Evolutionary conservation across 805 yeast genomes (phyloP).

Genomic region (Yarrowia yakushimensis): DNA sequence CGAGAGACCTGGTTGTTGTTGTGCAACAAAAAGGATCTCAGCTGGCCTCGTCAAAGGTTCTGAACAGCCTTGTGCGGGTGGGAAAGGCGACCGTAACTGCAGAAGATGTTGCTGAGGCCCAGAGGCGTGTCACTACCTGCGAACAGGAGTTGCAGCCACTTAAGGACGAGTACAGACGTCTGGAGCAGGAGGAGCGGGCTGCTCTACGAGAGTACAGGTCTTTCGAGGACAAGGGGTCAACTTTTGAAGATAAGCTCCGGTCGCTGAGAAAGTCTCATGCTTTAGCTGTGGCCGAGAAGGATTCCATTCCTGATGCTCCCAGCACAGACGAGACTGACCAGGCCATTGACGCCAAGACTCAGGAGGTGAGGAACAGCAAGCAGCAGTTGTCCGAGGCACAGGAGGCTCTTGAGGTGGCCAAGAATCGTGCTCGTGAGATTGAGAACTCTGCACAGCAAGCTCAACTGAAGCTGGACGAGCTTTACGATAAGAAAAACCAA

Average conservation of each 20-base stretch:
- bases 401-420: not conserved
- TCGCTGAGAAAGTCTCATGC: not conserved
- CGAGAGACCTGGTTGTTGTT: not conserved
- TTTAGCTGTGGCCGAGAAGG: not conserved
- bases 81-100: not conserved
- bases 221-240: not conserved
- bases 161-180: not conserved
- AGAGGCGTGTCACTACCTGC: not conserved
- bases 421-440: not conserved
- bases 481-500: not conserved
- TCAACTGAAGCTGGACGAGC: not conserved
- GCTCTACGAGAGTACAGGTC: not conserved
- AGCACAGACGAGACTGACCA: conserved; percentile 5
- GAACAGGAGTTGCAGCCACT: not conserved
- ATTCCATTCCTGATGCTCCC: conserved; percentile 1
- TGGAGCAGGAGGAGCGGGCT: not conserved
- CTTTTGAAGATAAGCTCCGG: not conserved
- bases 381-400: not conserved
- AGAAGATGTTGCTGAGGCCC: not conserved
- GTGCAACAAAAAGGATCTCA: not conserved
- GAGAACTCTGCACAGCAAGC: too few species aligned
- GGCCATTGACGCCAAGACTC: not conserved
- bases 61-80: not conserved
- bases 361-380: not conserved
- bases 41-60: too few species aligned